These are phyloP conservation scores for Rubia yunnanensis DNA, from an alignment of 257 asterid genomes.

Conservation along the genomic window DNA sequence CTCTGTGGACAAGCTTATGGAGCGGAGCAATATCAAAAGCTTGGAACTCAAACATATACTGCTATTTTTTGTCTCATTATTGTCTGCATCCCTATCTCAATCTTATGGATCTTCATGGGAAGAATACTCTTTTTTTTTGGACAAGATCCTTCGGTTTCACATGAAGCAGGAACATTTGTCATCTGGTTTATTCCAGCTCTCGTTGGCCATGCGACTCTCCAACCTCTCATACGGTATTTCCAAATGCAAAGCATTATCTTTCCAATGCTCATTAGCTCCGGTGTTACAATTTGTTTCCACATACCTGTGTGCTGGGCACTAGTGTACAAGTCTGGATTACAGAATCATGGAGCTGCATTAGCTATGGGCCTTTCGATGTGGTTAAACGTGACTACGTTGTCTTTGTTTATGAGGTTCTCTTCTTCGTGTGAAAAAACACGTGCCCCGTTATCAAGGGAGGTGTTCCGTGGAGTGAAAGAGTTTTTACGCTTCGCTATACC, in stretches of 20 bases:
- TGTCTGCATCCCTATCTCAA: slow-evolving; percentile 35
- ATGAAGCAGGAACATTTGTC: slow-evolving; percentile 32
- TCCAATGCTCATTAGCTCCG: slow-evolving; percentile 42
- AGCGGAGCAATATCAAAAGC: slow-evolving; percentile 44
- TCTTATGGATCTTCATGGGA: slow-evolving; percentile 40
- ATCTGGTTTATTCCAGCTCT: slow-evolving; percentile 39
- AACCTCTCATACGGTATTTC: slow-evolving; percentile 46
- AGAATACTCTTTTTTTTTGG: slow-evolving; percentile 29
- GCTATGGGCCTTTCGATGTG: slow-evolving; percentile 44
- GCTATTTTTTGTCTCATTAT: slow-evolving; percentile 36
- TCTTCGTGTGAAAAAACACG: slow-evolving; percentile 31
- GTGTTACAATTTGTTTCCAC: slow-evolving; percentile 38
- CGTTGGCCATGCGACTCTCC: slow-evolving; percentile 37
- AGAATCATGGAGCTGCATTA: slow-evolving; percentile 41
- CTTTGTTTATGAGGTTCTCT: slow-evolving; percentile 28
- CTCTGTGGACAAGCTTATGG: slow-evolving; percentile 68
- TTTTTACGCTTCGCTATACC: slow-evolving; percentile 53
- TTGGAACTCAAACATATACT: slow-evolving; percentile 38
- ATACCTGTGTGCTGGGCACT: slow-evolving; percentile 39
- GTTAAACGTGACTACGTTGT: slow-evolving; percentile 38
- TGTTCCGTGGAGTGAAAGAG: slow-evolving; percentile 26
- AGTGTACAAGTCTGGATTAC: slow-evolving; percentile 28
- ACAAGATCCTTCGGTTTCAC: slow-evolving; percentile 42
- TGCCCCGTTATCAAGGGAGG: slow-evolving; percentile 24
- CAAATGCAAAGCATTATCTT: slow-evolving; percentile 49